phyloP scores from a whole-genome alignment of 768 basidiomycete genomes.

The Fistulinella prunicolor region DNA sequence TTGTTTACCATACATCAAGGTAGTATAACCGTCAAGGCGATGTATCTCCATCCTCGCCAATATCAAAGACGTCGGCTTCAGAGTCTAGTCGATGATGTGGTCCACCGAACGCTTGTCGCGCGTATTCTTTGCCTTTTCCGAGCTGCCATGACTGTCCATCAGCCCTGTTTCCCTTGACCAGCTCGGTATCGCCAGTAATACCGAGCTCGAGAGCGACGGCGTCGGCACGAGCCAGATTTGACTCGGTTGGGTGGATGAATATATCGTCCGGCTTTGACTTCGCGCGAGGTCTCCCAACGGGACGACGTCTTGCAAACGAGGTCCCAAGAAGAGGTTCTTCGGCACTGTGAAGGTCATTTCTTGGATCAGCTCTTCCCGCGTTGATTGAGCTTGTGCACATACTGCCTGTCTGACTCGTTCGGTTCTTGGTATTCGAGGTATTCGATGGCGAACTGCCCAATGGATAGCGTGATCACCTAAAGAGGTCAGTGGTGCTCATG shows the following conservation, averaged over 20 bases:
- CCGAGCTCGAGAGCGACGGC: slow-evolving; percentile 56
- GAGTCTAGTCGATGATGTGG: slow-evolving; percentile 9
- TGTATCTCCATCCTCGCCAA: slow-evolving; percentile 12
- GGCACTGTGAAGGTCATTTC: slow-evolving; percentile 9
- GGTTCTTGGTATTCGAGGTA: slow-evolving; percentile 24
- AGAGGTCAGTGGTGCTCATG: background rate
- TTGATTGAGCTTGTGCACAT: slow-evolving; percentile 1
- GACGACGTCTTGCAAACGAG: slow-evolving; percentile 4
- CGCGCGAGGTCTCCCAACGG: slow-evolving; percentile 36
- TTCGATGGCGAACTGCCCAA: slow-evolving; percentile 57
- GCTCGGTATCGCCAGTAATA: slow-evolving; percentile 46
- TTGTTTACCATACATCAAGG: too few species aligned
- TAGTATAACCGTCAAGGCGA: background rate
- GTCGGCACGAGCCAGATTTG: slow-evolving; percentile 66
- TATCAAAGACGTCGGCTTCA: slow-evolving; percentile 7
- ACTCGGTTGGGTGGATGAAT: slow-evolving; percentile 60
- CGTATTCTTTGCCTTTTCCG: slow-evolving; percentile 50
- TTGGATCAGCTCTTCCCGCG: background rate
- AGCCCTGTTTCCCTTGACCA: slow-evolving; percentile 39
- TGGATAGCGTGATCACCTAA: slow-evolving; percentile 55
- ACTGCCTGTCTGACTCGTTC: slow-evolving; percentile 19
- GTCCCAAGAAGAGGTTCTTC: slow-evolving; percentile 25
- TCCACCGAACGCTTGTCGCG: slow-evolving; percentile 42
- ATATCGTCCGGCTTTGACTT: slow-evolving; percentile 57
- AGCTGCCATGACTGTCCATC: slow-evolving; percentile 46